Base-by-base conservation (phyloP, 148 eudicot genomes). In the Mesembryanthemum crystallinum region DNA sequence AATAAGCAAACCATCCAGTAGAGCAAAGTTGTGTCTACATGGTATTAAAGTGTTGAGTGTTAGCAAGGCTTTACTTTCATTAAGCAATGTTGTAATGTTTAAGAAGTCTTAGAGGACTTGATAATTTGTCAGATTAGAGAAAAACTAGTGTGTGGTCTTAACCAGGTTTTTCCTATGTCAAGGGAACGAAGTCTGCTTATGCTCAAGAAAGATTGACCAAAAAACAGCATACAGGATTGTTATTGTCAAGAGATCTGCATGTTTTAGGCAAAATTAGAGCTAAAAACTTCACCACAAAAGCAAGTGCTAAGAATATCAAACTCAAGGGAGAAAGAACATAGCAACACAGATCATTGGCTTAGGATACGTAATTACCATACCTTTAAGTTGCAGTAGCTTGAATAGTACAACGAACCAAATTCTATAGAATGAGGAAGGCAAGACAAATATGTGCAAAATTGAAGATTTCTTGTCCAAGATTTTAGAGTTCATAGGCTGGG, bases 401-500 rank as follows among this genome's bases (percentile, higher is more conserved):
- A 37, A 32, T 63, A 8, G 3, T n/a, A 49, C 13, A 24, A 45
- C 11, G 27, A 27, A 45, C 49, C 11, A 15, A 10, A 18, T 23
- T 29, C 49, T 8, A 45, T 12, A 8, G 25, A 15, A 25, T 17
- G n/a, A 10, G 7, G 29, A 20, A 9, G 7, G 21, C 8, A 18
- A 73, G 39, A 24, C 27, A 42, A 29, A 60, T 35, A 59, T 30
- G n/a, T 9, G 1, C 8, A 69, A 45, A 33, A 61, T 17, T 55
- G 24, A 35, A 5, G 5, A 52, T 9, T 51, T n/a, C 63, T n/a
- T 8, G 3, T 28, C 45, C 32, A 11, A n/a, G 23, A 43, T 66
- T 60, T 79, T 67, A 89, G 45, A 88, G 81, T 82, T 90, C 91
- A 77, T 86, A 88, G 63, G 76, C 89, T 28, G 94, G 91, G 68